Conservation (phyloP, 495 filamentous ascomycete genomes). For the Aspergillus cristatus region DNA sequence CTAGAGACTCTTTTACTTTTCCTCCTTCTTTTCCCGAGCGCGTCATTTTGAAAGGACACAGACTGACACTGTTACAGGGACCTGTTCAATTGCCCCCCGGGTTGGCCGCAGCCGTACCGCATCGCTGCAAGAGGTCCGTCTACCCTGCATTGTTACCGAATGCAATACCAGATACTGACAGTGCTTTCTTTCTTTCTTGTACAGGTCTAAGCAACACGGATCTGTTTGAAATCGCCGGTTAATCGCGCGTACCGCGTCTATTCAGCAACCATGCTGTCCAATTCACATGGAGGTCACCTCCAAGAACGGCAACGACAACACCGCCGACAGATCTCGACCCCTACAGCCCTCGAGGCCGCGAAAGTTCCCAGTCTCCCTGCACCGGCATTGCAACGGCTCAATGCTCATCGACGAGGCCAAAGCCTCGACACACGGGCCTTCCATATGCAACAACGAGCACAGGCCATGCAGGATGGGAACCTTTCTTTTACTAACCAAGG, state of each 20-base stretch:
- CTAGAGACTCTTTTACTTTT: conserved; percentile 11
- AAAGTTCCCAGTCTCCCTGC: conserved; percentile 54
- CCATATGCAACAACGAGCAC: conserved; percentile 33
- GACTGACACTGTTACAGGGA: conserved; percentile 33
- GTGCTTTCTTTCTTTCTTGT: neutral
- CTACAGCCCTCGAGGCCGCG: conserved; percentile 58
- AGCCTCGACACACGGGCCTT: conserved; percentile 61
- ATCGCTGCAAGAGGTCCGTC: conserved; percentile 16
- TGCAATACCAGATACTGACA: neutral
- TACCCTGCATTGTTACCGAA: conserved; percentile 6
- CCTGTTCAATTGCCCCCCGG: conserved; percentile 10
- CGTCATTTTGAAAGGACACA: conserved; percentile 20
- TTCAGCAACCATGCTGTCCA: conserved; percentile 61
- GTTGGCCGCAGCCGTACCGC: conserved; percentile 16
- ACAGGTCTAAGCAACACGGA: conserved; percentile 6
- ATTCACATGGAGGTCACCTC: conserved; percentile 49
- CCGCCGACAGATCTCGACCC: conserved; percentile 83
- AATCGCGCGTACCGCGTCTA: conserved; percentile 3
- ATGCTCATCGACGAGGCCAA: conserved; percentile 64
- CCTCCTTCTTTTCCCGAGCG: conserved; percentile 10
- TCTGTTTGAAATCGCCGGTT: neutral
- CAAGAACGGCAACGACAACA: conserved; percentile 66
- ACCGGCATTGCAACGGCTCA: conserved; percentile 40
- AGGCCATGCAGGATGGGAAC: conserved; percentile 42
- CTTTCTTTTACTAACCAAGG: conserved; percentile 57